Base-by-base conservation (phyloP, 2,329 filamentous ascomycete species). In the Periconia sp. region DNA sequence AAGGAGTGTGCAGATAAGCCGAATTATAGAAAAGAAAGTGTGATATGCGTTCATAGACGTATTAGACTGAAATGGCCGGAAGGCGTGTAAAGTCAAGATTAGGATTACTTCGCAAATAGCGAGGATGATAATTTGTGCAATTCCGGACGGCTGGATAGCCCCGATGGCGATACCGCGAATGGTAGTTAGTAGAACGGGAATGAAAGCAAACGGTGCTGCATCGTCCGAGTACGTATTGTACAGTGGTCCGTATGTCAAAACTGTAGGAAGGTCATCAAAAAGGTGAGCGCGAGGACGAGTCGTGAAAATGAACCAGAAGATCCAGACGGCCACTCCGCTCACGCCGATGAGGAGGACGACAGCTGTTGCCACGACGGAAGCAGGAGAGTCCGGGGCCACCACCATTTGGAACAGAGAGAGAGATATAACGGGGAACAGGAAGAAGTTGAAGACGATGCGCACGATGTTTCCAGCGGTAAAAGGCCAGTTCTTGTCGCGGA, bases 31-130 rank as follows among this genome's bases (percentile, higher is more conserved):
- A 69, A 96, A 96, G 50, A 91, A 83, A 2, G 87, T 89, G 60
- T 97, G 92, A 56, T 96, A 96, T 8, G 89, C 84, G 65, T 97
- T 97, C 94, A 99, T 99, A 19, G 92, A 96, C 0, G 94, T 97
- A 16, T 92, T 85, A 2, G 86, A 85, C 48, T 92, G 86, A 62
- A 95, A 99, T 0, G 94, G 94, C 12, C 88, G 85, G 74, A 97
- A 95, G 6, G 90, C 89, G 58, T 94, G 86, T 4, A 97, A 75
- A 0, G 92, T 92, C 31, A 97, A 77, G 24, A 96, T 84, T 46
- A 92, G 84, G 23, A 96, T 87, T 50, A 97, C 88, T 73, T 99
- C 94, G 69, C 92, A 96, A 40, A 96, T 92, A 18, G 92, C 92
- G 26, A 99, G 80, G 30, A 97, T 78, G 17, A 96, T 88, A 43